Conservation (phyloP, 805 yeast species). For the Yamadazyma ubonensis region DNA sequence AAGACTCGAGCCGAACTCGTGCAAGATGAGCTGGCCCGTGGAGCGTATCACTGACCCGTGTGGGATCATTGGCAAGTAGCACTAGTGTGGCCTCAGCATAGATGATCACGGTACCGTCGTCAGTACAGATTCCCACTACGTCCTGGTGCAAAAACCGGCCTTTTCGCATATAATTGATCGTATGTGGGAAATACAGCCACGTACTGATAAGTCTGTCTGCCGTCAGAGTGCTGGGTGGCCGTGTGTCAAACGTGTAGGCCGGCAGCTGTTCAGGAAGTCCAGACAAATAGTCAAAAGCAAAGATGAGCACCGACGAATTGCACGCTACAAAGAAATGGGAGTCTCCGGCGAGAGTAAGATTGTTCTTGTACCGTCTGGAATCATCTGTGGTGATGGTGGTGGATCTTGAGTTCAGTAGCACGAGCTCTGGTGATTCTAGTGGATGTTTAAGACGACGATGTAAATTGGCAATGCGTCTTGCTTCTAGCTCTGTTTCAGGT, state of each 20-base stretch:
- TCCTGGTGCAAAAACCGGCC: constrained; percentile 17
- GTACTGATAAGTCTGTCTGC: constrained; percentile 45
- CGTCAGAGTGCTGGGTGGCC: constrained; percentile 40
- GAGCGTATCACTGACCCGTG: too few species aligned
- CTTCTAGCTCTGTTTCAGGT: too few species aligned
- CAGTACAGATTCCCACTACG: constrained; percentile 49
- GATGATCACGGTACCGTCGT: constrained; percentile 52
- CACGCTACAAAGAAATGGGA: constrained; percentile 31
- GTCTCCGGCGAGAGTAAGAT: constrained; percentile 24
- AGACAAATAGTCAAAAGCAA: constrained; percentile 27
- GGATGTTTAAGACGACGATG: too few species aligned
- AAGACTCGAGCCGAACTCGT: constrained; percentile 36
- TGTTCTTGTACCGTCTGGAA: constrained; percentile 42
- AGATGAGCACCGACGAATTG: constrained; percentile 35
- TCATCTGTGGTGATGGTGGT: constrained; percentile 17
- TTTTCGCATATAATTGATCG: constrained; percentile 49
- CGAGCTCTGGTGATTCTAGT: constrained; percentile 1
- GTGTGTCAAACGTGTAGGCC: constrained; percentile 38
- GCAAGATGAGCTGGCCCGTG: too few species aligned
- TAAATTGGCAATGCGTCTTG: too few species aligned
- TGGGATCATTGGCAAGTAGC: too few species aligned
- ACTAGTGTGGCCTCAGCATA: too few species aligned
- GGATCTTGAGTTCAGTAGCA: constrained; percentile 24
- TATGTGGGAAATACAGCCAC: constrained; percentile 55
- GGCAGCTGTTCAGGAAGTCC: constrained; percentile 27